Base-by-base conservation (phyloP, 176 grass and related monocot genomes). In the Avena insularis region DNA sequence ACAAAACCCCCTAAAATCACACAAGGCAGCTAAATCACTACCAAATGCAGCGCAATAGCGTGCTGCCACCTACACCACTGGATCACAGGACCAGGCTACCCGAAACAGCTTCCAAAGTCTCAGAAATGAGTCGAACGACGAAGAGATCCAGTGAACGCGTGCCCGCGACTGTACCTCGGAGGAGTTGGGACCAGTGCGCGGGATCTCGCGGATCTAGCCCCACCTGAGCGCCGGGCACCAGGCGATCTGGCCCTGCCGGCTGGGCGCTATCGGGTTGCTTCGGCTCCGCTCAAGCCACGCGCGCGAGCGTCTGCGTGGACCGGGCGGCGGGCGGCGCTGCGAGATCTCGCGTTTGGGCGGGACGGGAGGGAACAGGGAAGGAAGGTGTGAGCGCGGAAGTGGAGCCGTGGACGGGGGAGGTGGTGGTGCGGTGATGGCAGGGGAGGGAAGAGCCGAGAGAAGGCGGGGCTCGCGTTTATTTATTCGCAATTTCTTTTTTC, bases 131-230 rank as follows among this genome's bases (percentile, higher is more conserved):
- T 20, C 4, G 27, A 75, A 29, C 29, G 21, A n/a, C 9, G 20
- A 76, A 43, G 51, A 71, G 82, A 78, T 85, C 23, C 54, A 64
- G 77, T 23, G 33, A 47, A 15, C 43, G 38, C 5, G 64, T 19
- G 54, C 12, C 50, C 12, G 1, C 19, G 16, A 15, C 61, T 46
- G 82, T 88, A 91, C 90, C 86, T 3, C 62, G 3, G 27, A 16
- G 23, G 17, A 76, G 35, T 5, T 47, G 8, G 66, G 36, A 79
- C 13, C 45, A 6, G 84, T 8, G n/a, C 4, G 58, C 47, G 79
- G 53, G 85, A 85, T 87, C 49, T 81, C 67, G 8, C 45, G 55
- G 88, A 86, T 90, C 89, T 87, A 79, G 72, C 45, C 40, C 14
- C 12, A 71, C 72, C 79, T 17, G 73, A 81, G 10, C 72, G 46